Conservation (phyloP, 257 asterid genomes). For the Gentiana macrophylla region DNA sequence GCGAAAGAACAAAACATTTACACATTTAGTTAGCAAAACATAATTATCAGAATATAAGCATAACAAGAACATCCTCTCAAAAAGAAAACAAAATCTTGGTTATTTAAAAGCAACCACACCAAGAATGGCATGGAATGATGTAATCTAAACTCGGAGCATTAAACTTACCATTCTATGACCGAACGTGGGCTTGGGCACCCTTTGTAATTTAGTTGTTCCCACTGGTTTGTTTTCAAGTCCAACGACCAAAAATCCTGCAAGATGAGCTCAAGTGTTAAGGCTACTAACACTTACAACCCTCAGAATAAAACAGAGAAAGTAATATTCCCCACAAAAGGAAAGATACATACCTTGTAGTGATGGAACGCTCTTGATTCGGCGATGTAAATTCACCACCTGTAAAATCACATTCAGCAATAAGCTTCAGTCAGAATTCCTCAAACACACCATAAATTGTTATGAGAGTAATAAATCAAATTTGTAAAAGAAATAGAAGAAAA, state of each 20-base stretch:
- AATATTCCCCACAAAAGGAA: too few relatives aligned
- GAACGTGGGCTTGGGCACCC: slow-evolving; percentile 98
- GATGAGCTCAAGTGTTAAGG: slow-evolving; percentile 9
- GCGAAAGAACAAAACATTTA: slow-evolving; percentile 15
- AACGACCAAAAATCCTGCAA: slow-evolving; percentile 92
- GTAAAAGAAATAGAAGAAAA: neutral
- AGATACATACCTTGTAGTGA: slow-evolving; percentile 75
- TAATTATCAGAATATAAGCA: neutral
- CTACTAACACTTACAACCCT: too few relatives aligned
- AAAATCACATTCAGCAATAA: slow-evolving; percentile 10
- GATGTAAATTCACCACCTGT: slow-evolving; percentile 98
- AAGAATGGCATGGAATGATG: neutral
- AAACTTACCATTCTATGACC: slow-evolving; percentile 92
- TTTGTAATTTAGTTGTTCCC: slow-evolving; percentile 96
- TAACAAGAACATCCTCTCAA: neutral
- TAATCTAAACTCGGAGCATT: slow-evolving; percentile 6
- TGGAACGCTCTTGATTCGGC: slow-evolving; percentile 99
- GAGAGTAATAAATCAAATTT: neutral
- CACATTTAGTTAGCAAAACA: neutral
- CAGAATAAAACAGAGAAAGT: too few relatives aligned
- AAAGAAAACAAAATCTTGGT: neutral
- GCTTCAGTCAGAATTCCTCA: neutral
- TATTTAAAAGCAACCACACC: neutral
- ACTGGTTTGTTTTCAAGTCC: slow-evolving; percentile 94
- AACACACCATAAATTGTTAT: too few relatives aligned